Percentiles rank a stretch among this genome's conserved stretches.
Evolutionary conservation across 225 moss, liverwort and hornwort genomes (phyloP).

Genomic region (Antitrichia curtipendula): DNA sequence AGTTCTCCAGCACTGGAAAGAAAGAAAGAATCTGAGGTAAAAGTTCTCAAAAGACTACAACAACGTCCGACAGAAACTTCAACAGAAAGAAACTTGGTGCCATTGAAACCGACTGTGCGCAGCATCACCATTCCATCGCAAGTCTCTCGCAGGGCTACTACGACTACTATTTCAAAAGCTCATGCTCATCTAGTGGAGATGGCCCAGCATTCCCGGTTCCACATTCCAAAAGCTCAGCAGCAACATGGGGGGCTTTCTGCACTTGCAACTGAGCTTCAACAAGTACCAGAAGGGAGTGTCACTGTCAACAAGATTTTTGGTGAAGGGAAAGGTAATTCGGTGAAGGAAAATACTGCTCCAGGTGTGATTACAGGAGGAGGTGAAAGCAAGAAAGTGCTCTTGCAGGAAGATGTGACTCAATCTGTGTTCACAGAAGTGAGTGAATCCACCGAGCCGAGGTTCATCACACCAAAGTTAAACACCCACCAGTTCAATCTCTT

Average conservation of each 20-base stretch:
- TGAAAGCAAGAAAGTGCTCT: not conserved
- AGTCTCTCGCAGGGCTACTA: not conserved
- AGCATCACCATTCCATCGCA: not conserved
- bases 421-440: constrained; percentile 14
- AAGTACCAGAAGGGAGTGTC: not conserved
- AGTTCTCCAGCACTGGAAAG: constrained; percentile 17
- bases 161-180: not conserved
- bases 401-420: not conserved
- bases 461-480: constrained; percentile 35
- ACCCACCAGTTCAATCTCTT: constrained; percentile 9
- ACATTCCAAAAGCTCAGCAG: not conserved
- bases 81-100: not conserved
- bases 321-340: not conserved
- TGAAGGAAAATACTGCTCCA: not conserved
- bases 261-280: constrained; percentile 7
- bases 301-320: not conserved
- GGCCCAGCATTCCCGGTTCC: not conserved
- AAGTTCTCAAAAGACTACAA: not conserved
- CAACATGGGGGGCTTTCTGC: constrained; percentile 2
- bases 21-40: constrained; percentile 2
- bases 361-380: not conserved
- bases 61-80: not conserved
- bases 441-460: constrained; percentile 25
- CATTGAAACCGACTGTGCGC: not conserved
- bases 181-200: not conserved